Evolutionary conservation across 495 filamentous ascomycete genomes (phyloP), one percentile per base, ranked within the genome.

Genomic region (Amorphotheca resinae): DNA sequence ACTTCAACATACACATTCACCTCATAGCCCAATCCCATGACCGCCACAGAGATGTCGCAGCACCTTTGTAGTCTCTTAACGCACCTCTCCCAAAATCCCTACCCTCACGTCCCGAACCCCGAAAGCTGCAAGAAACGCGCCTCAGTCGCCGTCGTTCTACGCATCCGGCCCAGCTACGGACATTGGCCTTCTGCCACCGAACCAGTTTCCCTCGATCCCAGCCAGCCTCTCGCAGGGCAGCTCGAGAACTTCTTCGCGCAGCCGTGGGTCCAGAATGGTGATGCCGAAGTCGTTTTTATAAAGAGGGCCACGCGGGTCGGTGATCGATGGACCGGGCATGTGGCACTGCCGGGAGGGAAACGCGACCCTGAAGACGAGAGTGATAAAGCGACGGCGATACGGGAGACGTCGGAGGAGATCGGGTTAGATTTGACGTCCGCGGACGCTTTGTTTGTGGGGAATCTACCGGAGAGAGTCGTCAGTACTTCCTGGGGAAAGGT

Each of bases 271-370:
- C 65, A 73, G 35, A 59, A 80, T 54, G 83, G 82, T n/a, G 77
- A 82, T 44, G 76, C 82, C 2, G 83, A 88, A 53, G 65, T 79
- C 9, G 64, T 86, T 9, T 84, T 86, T 52, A 88, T 88, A 57
- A 87, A 87, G 57, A 66, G 83, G 33, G 76, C 83, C 16, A 70
- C 78, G 18, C 66, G 83, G 23, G 65, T 68, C 16, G 80, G 80
- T 4, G 83, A 88, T 58, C 66, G 80, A 38, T 88, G 83, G 83
- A 82, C 73, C 0, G 73, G 77, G 32, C 81, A 87, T 66, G 73
- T 84, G 41, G 83, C 82, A 0, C 61, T 87, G 3, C 83, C 83
- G 0, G 83, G 83, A 17, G 83, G 83, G 3, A 80, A 77, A 50
- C 60, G 77, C 50, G 83, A 88, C 48, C 72, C 75, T 0, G 72